Conservation (phyloP, 1,139 yeast species). For the Debaryomyces coudertii region DNA sequence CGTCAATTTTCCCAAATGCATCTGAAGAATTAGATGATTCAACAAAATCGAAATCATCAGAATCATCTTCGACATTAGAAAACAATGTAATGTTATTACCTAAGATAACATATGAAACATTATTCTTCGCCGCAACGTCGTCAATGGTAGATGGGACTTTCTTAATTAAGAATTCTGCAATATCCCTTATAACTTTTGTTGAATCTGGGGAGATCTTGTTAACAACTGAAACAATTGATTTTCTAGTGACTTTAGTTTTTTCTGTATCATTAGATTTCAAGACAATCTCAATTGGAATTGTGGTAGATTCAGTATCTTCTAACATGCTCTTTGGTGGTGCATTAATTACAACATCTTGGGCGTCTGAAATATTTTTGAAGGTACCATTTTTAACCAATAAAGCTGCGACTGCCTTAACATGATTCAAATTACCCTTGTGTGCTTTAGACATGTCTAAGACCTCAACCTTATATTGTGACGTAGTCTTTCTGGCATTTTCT, state of each 20-base stretch:
- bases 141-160: constrained; percentile 51
- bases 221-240: constrained; percentile 70
- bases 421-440: constrained; percentile 76
- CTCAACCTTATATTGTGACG: constrained; percentile 58
- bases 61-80: constrained; percentile 19
- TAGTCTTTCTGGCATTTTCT: constrained; percentile 55
- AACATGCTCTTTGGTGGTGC: constrained; percentile 51
- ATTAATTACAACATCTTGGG: constrained; percentile 55
- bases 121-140: constrained; percentile 49
- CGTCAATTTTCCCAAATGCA: constrained; percentile 51
- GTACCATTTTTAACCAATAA: constrained; percentile 58
- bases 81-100: constrained; percentile 49
- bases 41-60: constrained; percentile 38
- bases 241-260: constrained; percentile 51
- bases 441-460: constrained; percentile 82
- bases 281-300: constrained; percentile 48
- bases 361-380: constrained; percentile 49
- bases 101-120: constrained; percentile 60
- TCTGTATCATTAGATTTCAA: constrained; percentile 38
- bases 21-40: constrained; percentile 25
- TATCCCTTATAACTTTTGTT: constrained; percentile 60
- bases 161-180: constrained; percentile 67
- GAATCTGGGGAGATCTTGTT: constrained; percentile 73
- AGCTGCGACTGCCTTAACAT: constrained; percentile 74
- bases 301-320: constrained; percentile 19